Evolutionary conservation across 768 basidiomycete species (phyloP), one percentile per base, ranked within the genome.

Genomic region (Auricularia sp.): DNA sequence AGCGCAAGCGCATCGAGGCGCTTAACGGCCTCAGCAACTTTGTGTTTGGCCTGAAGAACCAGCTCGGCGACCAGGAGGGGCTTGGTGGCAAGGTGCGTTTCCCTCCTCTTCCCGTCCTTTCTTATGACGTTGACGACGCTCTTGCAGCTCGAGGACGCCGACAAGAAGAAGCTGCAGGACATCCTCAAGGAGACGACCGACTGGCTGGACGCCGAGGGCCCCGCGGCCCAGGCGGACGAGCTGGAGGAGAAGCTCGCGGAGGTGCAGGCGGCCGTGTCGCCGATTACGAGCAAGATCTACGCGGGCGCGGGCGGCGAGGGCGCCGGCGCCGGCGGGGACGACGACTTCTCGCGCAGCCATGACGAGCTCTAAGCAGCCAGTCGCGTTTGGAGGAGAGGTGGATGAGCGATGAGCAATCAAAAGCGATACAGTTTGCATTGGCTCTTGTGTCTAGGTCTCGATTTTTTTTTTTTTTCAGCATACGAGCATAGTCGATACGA

Each of bases 201-300:
- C 65, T 98, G 94, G 94, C 84, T 96, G 64, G 95, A 98, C 59
- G 85, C 89, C 72, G 84, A 93, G 70, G 89, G 89, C 21, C 77
- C 83, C 45, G 78, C 78, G 7, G 95, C 95, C 29, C 81, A 82
- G 39, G 86, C 87, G 54, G 95, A 96, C 73, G 93, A 96, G 65
- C 78, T 94, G 29, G 94, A 98, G 74, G 95, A 97, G 81, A 92
- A 94, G 81, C 78, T 61, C 54, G 68, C 74, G 62, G 88, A 90
- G 77, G 80, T 92, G 34, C 91, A 92, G 73, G 77, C 81, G 62
- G 77, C 89, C 36, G 87, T 93, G 62, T 83, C 83, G 74, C 94
- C 94, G 62, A 94, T 95, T 76, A 92, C 93, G 63, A 83, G 85
- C 72, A 93, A 94, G 77, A 77, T 92, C 63, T 91, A 90, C 75